A percentile compares a stretch with the other conserved stretches of the same genome.
These are phyloP conservation scores for Solanum chiquidenum DNA, from an alignment of 257 asterid species.

Conservation along the genomic window DNA sequence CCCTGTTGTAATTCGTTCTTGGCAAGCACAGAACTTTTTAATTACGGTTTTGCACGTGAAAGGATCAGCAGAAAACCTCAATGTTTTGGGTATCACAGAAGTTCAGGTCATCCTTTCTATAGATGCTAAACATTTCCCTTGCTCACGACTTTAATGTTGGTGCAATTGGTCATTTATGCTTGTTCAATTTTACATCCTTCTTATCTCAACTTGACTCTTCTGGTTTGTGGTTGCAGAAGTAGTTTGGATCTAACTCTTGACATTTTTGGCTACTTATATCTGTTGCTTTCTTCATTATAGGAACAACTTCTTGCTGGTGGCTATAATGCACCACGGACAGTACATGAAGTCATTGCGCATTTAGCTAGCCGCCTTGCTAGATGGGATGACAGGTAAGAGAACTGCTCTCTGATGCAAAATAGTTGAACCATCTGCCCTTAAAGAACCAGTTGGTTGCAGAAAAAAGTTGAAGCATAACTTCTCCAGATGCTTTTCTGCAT, in stretches of 20 bases:
- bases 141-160: neutral
- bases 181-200: neutral
- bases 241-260: neutral
- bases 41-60: constrained; percentile 65
- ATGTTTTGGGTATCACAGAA: constrained; percentile 83
- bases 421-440: neutral
- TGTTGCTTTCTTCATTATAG: constrained; percentile 18
- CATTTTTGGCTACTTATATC: neutral
- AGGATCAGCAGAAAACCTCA: constrained; percentile 67
- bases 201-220: neutral
- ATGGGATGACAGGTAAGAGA: constrained; percentile 91
- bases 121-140: neutral
- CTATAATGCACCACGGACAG: constrained; percentile 66
- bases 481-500: neutral
- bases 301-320: constrained; percentile 87
- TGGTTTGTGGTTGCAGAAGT: neutral
- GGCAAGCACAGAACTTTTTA: constrained; percentile 87
- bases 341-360: constrained; percentile 64
- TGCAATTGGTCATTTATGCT: neutral
- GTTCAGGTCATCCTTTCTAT: constrained; percentile 54
- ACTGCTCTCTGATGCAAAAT: neutral
- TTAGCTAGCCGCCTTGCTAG: constrained; percentile 87
- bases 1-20: constrained; percentile 88
- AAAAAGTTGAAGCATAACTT: neutral
- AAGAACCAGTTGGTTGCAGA: neutral